Evolutionary conservation across 768 basidiomycete genomes (phyloP).

Genomic region (Filobasidium floriforme): DNA sequence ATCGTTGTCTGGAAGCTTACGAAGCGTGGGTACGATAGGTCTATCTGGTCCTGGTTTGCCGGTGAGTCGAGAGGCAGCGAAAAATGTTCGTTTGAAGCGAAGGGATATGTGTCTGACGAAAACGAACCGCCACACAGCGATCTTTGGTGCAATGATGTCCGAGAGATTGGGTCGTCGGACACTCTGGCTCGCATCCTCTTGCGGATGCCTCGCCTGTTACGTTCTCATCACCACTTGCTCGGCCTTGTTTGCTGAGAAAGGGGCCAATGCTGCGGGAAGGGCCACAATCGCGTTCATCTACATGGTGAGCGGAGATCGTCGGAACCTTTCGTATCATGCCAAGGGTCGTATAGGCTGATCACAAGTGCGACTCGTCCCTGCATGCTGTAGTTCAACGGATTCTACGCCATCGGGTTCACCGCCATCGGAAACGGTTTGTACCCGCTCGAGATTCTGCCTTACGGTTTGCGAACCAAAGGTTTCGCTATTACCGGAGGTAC

Average conservation of each 20-base stretch:
- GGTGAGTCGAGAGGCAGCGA: background rate
- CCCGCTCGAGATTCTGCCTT: conserved; percentile 27
- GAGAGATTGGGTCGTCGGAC: conserved; percentile 1
- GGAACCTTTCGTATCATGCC: background rate
- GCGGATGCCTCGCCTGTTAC: background rate
- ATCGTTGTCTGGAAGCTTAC: no score
- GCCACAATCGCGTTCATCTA: conserved; percentile 10
- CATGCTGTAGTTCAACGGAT: background rate
- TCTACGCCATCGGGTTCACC: background rate
- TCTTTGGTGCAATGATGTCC: background rate
- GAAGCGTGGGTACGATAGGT: no score
- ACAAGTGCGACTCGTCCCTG: background rate
- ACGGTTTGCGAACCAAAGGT: conserved; percentile 25
- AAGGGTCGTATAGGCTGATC: background rate
- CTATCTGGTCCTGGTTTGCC: conserved; percentile 5
- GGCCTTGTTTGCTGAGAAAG: conserved; percentile 3
- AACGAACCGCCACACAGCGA: background rate
- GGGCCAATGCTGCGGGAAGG: background rate
- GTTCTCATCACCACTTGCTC: conserved; percentile 1
- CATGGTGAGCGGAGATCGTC: background rate
- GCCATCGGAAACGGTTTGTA: background rate
- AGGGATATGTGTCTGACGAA: background rate
- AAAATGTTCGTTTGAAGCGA: background rate
- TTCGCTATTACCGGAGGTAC: conserved; percentile 20
- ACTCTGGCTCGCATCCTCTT: background rate